A percentile compares a stretch with the other conserved stretches of the same genome.
These are phyloP conservation scores for Colletotrichum agaves DNA, from an alignment of 2,329 filamentous ascomycete species.

Conservation along the genomic window DNA sequence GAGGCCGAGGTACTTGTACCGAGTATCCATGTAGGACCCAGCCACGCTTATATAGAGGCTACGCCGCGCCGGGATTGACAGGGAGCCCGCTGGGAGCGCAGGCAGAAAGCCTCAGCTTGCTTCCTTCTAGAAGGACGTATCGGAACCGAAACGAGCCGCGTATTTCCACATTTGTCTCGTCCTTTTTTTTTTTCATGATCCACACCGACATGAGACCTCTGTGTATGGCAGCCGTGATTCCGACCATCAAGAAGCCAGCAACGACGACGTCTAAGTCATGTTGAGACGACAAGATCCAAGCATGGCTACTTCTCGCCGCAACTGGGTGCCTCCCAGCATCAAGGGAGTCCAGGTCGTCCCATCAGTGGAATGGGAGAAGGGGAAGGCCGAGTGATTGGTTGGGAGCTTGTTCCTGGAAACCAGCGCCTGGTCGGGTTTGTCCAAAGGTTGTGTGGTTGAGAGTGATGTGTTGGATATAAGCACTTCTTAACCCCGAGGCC, in stretches of 20 bases:
- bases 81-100: not conserved
- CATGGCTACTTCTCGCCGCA: not conserved
- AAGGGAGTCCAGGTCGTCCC: slow-evolving; percentile 5
- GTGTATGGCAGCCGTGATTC: not conserved
- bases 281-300: not conserved
- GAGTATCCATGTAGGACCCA: too few species aligned
- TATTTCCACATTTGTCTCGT: not conserved
- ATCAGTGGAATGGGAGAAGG: not conserved
- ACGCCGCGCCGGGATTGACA: slow-evolving; percentile 12
- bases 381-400: not conserved
- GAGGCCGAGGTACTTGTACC: too few species aligned
- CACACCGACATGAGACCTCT: not conserved
- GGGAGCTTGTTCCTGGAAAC: not conserved
- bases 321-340: not conserved
- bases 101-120: not conserved
- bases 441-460: not conserved
- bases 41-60: not conserved
- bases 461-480: too few species aligned
- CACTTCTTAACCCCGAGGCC: too few species aligned
- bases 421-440: not conserved
- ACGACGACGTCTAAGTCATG: not conserved
- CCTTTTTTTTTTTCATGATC: too few species aligned
- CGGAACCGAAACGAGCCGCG: not conserved
- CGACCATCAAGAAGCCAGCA: not conserved
- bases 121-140: not conserved